Percentiles rank a stretch among this genome's conserved stretches.
Conservation (phyloP, 2,329 filamentous ascomycete species). For the Neoarthrinium moseri region DNA sequence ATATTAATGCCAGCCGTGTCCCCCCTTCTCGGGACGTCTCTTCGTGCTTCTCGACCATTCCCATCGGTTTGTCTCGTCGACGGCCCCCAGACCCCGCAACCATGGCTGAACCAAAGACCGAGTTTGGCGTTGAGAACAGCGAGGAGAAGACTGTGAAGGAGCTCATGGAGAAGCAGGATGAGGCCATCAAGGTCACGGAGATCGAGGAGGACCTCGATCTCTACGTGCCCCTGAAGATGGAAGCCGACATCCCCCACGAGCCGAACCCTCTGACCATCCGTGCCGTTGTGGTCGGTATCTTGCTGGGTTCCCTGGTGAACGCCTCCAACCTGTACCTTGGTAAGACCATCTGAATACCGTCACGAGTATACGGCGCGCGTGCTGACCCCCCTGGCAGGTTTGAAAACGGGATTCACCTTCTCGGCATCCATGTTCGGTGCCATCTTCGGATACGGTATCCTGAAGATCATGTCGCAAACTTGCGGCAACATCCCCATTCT, state of each 20-base stretch:
- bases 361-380: neutral
- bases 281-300: slow-evolving; percentile 41
- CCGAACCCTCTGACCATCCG: slow-evolving; percentile 27
- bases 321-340: slow-evolving; percentile 47
- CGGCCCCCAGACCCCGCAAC: neutral
- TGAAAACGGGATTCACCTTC: slow-evolving; percentile 21
- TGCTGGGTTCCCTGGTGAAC: slow-evolving; percentile 46
- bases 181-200: neutral
- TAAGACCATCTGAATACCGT: neutral
- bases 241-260: neutral
- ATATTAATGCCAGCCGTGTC: neutral
- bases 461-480: slow-evolving; percentile 40
- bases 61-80: neutral
- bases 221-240: neutral
- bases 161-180: neutral
- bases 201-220: neutral
- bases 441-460: slow-evolving; percentile 44
- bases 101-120: neutral
- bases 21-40: too few relatives aligned
- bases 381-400: slow-evolving; percentile 25
- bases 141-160: neutral
- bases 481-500: slow-evolving; percentile 34
- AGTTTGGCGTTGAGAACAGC: neutral
- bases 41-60: neutral
- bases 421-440: slow-evolving; percentile 29